phyloP scores from a whole-genome alignment of 192 early-diverging fungal genomes.

The Gigaspora rosea region DNA sequence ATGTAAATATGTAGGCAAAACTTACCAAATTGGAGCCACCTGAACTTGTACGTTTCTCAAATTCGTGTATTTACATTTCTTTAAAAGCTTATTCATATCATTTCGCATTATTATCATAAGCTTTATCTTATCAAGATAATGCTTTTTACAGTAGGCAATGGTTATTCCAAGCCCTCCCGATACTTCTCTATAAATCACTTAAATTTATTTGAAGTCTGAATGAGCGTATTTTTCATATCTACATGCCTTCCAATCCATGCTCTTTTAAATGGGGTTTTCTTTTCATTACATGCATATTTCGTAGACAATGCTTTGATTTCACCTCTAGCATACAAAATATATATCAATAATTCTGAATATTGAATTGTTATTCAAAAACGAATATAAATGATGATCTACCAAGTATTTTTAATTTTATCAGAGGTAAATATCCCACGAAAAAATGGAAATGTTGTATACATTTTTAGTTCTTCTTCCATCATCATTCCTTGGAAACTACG shows the following conservation, averaged over 20 bases:
- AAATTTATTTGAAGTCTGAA: constrained; percentile 1
- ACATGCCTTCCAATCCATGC: constrained; percentile 3
- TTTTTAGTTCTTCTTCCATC: constrained; percentile 22
- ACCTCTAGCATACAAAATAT: constrained; percentile 5
- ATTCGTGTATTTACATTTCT: constrained; percentile 5
- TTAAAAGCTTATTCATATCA: not conserved
- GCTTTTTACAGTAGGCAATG: constrained; percentile 7
- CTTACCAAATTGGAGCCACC: constrained; percentile 10
- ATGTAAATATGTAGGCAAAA: not conserved
- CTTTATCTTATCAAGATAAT: constrained; percentile 12
- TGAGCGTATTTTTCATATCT: not conserved
- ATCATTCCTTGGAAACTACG: constrained; percentile 17
- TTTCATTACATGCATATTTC: constrained; percentile 14
- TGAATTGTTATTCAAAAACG: not conserved
- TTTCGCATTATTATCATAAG: constrained; percentile 6
- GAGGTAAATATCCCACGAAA: constrained; percentile 25
- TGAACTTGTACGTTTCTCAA: not conserved
- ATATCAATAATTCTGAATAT: not conserved
- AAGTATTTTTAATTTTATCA: constrained; percentile 14
- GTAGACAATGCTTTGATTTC: constrained; percentile 13
- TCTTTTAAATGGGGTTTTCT: not conserved
- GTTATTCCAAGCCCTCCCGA: constrained; percentile 7
- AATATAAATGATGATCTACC: constrained; percentile 13
- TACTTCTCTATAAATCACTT: constrained; percentile 19
- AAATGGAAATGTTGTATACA: not conserved